Evolutionary conservation across 2,329 filamentous ascomycete genomes (phyloP), one percentile per base, ranked within the genome.

Genomic region (Penicillium italicum): DNA sequence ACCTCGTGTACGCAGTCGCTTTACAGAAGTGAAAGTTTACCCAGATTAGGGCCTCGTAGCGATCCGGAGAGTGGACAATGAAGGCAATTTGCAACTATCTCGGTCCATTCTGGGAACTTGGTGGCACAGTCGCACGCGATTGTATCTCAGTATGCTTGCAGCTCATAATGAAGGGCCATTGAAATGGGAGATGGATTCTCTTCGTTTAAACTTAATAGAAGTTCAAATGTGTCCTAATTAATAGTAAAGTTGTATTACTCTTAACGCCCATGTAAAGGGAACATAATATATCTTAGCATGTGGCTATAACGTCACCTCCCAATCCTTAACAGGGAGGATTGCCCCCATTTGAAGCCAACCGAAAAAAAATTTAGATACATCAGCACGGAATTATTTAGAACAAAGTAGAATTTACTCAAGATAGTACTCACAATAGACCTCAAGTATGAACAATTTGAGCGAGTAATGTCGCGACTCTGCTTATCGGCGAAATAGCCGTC

Each of bases 401-500:
- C 0, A 2, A 18, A 20, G 28, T 16, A 14, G 18, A 45, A 45
- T 18, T 30, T 3, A 22, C 8, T 41, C 14, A n/a, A n/a, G 22
- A 26, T 41, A 20, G n/a, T 3, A 22, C 8, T 41, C 14, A n/a
- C 11, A 14, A 26, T 41, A 20, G n/a, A 20, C 12, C n/a, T 44
- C 11, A 10, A 26, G 22, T 18, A 36, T 31, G 42, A 44, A 22
- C 42, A 44, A 31, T 45, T 33, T 7, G 43, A 45, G 9, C 18
- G 18, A 37, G 10, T 48, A 18, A 36, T 36, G 41, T 53, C 28
- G 50, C n/a, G 33, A 46, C n/a, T 14, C 28, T 40, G 30, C 44
- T 56, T 58, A 58, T 58, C 56, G 41, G 51, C 41, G 30, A 34
- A n/a, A 45, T 49, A 31, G 36, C 45, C 31, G 44, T 44, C 56